Conservation (phyloP, 2,329 filamentous ascomycete species). For the Ophioceras dolichostomum region DNA sequence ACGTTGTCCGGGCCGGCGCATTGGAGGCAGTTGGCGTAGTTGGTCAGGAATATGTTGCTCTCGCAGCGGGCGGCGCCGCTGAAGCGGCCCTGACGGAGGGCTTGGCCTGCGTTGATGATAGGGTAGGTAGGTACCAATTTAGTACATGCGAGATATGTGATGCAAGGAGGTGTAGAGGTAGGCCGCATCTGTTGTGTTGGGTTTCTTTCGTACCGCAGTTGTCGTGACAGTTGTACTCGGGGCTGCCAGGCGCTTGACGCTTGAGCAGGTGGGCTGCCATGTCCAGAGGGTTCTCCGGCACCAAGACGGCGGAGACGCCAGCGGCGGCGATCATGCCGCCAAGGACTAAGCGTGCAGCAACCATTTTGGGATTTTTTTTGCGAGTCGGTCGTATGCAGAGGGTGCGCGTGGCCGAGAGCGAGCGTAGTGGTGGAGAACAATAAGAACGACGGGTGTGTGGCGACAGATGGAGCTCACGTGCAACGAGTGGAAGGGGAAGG, state of each 20-base stretch:
- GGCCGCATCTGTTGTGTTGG: no score
- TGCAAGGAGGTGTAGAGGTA: no score
- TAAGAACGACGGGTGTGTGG: no score
- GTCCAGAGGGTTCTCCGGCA: neutral
- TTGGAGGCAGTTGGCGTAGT: constrained; percentile 26
- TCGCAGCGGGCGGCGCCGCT: constrained; percentile 18
- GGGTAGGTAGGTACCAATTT: no score
- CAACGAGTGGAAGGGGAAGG: no score
- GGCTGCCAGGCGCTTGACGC: constrained; percentile 24
- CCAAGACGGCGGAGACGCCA: constrained; percentile 3
- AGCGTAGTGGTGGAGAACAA: no score
- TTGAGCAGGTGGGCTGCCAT: constrained; percentile 4
- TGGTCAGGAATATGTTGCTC: constrained; percentile 21
- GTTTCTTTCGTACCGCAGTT: constrained; percentile 31
- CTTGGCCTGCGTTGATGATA: constrained; percentile 14
- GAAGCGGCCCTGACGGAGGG: constrained; percentile 18
- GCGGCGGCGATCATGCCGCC: constrained; percentile 4
- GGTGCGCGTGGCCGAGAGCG: no score
- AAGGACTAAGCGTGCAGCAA: constrained; percentile 5
- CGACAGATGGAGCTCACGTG: no score
- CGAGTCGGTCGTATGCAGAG: no score
- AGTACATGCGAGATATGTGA: no score
- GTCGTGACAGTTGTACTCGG: constrained; percentile 28
- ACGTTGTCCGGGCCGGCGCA: constrained; percentile 25
- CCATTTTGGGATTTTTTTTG: no score